Base-by-base conservation (phyloP, 2,329 filamentous ascomycete species). In the Alternaria longipes region DNA sequence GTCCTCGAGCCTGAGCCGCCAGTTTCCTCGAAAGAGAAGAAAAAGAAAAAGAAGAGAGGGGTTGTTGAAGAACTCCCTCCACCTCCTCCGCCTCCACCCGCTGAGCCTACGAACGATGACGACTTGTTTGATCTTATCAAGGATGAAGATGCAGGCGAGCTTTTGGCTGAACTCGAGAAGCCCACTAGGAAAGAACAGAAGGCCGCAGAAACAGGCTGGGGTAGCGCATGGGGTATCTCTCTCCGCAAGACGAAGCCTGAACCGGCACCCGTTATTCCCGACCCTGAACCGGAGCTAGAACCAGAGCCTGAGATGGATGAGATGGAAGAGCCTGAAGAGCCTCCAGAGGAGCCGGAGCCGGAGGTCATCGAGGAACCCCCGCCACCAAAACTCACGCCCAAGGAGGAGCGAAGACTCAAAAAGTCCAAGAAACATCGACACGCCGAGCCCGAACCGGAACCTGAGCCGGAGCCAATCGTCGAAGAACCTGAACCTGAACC, bases 171-270 rank as follows among this genome's bases (percentile, higher is more conserved):
- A 56, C 67, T 79, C 18, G 79, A 77, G 42, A 73, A 79, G 54
- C 70, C 54, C 8, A 62, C 75, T 66, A 71, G 68, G 53, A 68
- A 74, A 44, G 69, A 76, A 38, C 69, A 72, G 38, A 69, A 70
- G 18, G 38, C 38, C 5, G 18, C 18, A 12, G 54, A 74, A 28
- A 55, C 60, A 7, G 47, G 75, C 24, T 78, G 75, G 71, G 81
- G 80, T 34, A 81, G 78, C 54, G 79, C 80, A 55, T 83, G 79
- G 80, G 81, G 82, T 59, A 75, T 81, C 36, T 80, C 78, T 60
- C 72, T 81, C 52, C 81, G 81, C 68, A 80, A 79, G 60, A 78
- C 77, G 62, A 82, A 81, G 68, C 69, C 74, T 66, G 83, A 82
- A 78, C 79, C 54, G n/a, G 62, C 58, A 28, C 60, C 62, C 30